Conservation (phyloP, 2,329 filamentous ascomycete genomes). For the Zasmidium cellare region DNA sequence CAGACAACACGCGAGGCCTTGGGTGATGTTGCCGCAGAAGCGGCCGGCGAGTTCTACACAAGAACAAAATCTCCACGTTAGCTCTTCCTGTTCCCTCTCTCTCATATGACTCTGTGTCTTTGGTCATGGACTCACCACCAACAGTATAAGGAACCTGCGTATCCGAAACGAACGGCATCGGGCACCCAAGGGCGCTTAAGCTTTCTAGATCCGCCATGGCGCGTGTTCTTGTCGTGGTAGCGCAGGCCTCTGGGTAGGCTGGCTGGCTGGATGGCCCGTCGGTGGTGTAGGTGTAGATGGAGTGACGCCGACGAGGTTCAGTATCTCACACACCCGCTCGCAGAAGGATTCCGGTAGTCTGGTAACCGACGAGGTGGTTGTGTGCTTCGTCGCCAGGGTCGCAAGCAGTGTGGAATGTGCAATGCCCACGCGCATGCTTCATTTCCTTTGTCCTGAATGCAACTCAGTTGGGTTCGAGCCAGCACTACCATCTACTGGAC, state of each 20-base stretch:
- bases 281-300: too few relatives aligned
- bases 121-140: slow-evolving; percentile 70
- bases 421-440: not conserved
- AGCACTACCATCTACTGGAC: too few relatives aligned
- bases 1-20: slow-evolving; percentile 70
- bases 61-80: not conserved
- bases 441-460: not conserved
- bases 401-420: not conserved
- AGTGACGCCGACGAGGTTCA: too few relatives aligned
- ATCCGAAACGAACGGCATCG: slow-evolving; percentile 66
- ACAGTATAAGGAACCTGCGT: slow-evolving; percentile 57
- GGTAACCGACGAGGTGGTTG: not conserved
- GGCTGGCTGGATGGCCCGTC: too few relatives aligned
- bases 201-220: not conserved
- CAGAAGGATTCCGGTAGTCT: not conserved
- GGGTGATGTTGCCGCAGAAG: slow-evolving; percentile 52
- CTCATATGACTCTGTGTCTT: too few relatives aligned
- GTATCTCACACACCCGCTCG: not conserved
- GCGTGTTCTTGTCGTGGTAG: not conserved
- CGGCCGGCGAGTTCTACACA: slow-evolving; percentile 46
- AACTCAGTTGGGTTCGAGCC: not conserved
- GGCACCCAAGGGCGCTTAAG: slow-evolving; percentile 50
- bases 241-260: not conserved
- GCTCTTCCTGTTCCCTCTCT: not conserved
- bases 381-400: not conserved